phyloP scores from a whole-genome alignment of 23 red algal genomes.

The Gracilaria vermiculophylla region DNA sequence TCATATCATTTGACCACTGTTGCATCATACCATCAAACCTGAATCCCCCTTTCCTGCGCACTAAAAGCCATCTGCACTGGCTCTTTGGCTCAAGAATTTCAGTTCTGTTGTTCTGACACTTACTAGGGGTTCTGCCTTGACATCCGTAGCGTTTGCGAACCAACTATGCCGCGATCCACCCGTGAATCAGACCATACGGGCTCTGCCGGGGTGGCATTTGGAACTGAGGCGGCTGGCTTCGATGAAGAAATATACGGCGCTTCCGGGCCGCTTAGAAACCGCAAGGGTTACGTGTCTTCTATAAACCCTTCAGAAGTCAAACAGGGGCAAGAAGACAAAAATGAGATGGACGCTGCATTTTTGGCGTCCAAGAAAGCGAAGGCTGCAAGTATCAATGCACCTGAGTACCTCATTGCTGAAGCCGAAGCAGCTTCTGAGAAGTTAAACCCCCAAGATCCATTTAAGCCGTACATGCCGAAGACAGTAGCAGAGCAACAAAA shows the following conservation, averaged over 20 bases:
- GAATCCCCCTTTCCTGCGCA: no score
- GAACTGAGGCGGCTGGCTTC: slow-evolving; percentile 37
- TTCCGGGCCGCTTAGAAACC: not conserved
- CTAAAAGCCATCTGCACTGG: no score
- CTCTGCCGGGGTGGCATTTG: slow-evolving; percentile 25
- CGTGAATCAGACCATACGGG: slow-evolving; percentile 1
- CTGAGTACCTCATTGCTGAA: slow-evolving; percentile 41
- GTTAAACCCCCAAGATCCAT: slow-evolving; percentile 41
- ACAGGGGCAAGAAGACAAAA: not conserved
- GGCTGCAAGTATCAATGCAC: slow-evolving; percentile 23
- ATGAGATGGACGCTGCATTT: slow-evolving; percentile 29
- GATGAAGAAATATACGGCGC: slow-evolving; percentile 47
- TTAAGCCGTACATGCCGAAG: slow-evolving; percentile 59
- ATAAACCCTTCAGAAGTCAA: slow-evolving; percentile 28
- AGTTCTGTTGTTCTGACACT: not conserved
- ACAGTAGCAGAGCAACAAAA: slow-evolving; percentile 56
- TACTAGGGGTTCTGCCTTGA: not conserved
- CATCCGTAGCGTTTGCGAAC: no score
- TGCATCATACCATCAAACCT: no score
- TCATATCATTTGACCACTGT: no score
- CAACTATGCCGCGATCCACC: slow-evolving; percentile 31
- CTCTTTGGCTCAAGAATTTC: no score
- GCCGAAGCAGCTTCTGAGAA: slow-evolving; percentile 45
- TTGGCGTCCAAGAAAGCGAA: not conserved
- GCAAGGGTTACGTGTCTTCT: slow-evolving; percentile 43